phyloP scores from a whole-genome alignment of 1,139 yeast species.

The Suhomyces terraborum region DNA sequence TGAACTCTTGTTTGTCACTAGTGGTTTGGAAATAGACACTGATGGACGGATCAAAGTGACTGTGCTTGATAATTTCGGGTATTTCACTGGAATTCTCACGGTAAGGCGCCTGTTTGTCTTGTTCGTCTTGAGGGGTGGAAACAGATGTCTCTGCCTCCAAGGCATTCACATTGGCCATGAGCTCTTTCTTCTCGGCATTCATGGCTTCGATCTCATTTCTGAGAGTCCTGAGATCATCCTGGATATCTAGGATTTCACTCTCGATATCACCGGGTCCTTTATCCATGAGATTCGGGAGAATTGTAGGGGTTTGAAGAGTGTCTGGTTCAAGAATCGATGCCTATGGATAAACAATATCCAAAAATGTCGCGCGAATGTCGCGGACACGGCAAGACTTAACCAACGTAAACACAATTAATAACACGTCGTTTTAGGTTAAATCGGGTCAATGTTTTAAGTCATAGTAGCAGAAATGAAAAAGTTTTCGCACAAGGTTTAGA shows the following conservation, averaged over 20 bases:
- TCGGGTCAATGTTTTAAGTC: too few relatives aligned
- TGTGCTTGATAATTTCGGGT: conserved; percentile 12
- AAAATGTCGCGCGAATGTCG: conserved; percentile 4
- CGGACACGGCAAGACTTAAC: too few relatives aligned
- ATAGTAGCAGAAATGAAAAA: too few relatives aligned
- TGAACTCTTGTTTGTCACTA: neutral
- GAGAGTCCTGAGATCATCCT: conserved; percentile 16
- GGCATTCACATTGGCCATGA: conserved; percentile 9
- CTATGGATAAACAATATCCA: conserved; percentile 1
- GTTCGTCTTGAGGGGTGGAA: neutral
- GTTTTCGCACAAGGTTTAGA: too few relatives aligned
- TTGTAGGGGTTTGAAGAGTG: neutral
- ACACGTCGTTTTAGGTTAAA: too few relatives aligned
- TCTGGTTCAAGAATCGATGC: neutral
- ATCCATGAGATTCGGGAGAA: neutral
- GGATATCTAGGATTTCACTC: conserved; percentile 14
- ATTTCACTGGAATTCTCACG: conserved; percentile 3
- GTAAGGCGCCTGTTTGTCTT: neutral
- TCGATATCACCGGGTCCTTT: conserved; percentile 1
- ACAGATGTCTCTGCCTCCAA: conserved; percentile 9
- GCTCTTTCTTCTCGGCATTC: conserved; percentile 10
- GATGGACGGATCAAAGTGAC: conserved; percentile 15
- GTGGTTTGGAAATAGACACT: conserved; percentile 10
- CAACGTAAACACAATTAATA: too few relatives aligned
- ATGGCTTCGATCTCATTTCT: conserved; percentile 13